Base-by-base conservation (phyloP, 148 eudicot species). In the Oxyria digyna region DNA sequence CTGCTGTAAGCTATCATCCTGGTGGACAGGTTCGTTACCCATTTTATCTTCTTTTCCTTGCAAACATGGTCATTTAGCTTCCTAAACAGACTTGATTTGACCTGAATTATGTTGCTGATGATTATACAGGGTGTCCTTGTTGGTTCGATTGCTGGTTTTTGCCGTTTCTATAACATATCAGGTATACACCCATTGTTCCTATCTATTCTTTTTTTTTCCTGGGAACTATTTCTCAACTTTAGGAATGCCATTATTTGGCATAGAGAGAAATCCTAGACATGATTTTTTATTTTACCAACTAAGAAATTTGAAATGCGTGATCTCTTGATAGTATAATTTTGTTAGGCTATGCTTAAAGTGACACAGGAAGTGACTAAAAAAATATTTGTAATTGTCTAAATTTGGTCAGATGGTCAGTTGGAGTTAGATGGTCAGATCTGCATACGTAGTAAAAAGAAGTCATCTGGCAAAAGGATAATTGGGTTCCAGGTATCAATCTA, bases 1-100 rank as follows among this genome's bases (percentile, higher is more conserved):
- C 97, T 69, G 99, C 97, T 46, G 91, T 91, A 59, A 79, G 89
- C 72, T 91, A 91, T 77, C 87, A 84, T 59, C 97, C 97, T 54
- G 86, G 79, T 87, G 97, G 91, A 48, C 72, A 84, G 96, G 97
- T 88, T 76, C 63, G 80, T 74, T 72, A 33, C 50, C 73, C 8
- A 35, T 29, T 59, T 46, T 29, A 37, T 67, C 24, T 35, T 74
- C 63, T 46, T 35, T 66, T 2, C 26, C 26, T 68, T 15, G 27
- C 26, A 46, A 50, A 62, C 69, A 37, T 38, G 42, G 3, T 66
- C 31, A 50, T 55, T 43, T 21, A 18, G 40, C 42, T 24, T 15
- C 45, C 18, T 69, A 37, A 1, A 68, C 12, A 46, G 46, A 66
- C 26, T 66, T 66, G 15, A 66, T 37, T 65, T 38, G 46, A 66